A percentile compares a stretch with the other conserved stretches of the same genome.
phyloP scores from a whole-genome alignment of 2,329 filamentous ascomycete species.

The Rutstroemia sp. region DNA sequence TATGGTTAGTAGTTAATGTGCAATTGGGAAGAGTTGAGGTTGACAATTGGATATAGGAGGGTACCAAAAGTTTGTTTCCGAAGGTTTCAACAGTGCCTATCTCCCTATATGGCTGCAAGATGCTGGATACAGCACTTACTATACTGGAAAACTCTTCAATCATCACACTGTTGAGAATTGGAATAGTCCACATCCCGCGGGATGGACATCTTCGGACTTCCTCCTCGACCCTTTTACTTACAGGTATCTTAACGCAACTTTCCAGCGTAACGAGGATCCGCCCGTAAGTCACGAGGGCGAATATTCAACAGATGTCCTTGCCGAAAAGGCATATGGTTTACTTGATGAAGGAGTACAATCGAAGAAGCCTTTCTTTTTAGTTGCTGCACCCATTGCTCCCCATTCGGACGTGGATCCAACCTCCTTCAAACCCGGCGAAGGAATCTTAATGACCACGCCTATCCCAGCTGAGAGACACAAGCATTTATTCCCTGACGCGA shows the following conservation, averaged over 20 bases:
- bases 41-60: constrained; percentile 33
- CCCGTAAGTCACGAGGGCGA: constrained; percentile 47
- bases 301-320: constrained; percentile 47
- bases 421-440: constrained; percentile 3
- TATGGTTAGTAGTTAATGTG: constrained; percentile 35
- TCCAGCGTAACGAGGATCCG: constrained; percentile 49
- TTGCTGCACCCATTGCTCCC: constrained; percentile 58
- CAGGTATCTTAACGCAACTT: constrained; percentile 57
- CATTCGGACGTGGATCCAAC: constrained; percentile 44
- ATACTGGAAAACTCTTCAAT: constrained; percentile 67
- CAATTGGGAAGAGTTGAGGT: constrained; percentile 26
- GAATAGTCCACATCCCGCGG: constrained; percentile 46
- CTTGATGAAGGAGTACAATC: constrained; percentile 50
- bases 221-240: constrained; percentile 62
- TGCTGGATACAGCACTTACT: constrained; percentile 64
- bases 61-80: constrained; percentile 58
- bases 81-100: constrained; percentile 60
- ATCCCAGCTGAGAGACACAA: constrained; percentile 53
- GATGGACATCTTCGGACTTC: constrained; percentile 52
- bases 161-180: constrained; percentile 55
- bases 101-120: constrained; percentile 65
- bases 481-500: constrained; percentile 51
- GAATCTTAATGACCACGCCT: constrained; percentile 37
- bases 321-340: constrained; percentile 50
- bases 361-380: constrained; percentile 58